Percentiles rank a stretch among this genome's conserved stretches.
These are phyloP conservation scores for Zychaea mexicana DNA, from an alignment of 371 early-diverging fungal species.

Conservation along the genomic window DNA sequence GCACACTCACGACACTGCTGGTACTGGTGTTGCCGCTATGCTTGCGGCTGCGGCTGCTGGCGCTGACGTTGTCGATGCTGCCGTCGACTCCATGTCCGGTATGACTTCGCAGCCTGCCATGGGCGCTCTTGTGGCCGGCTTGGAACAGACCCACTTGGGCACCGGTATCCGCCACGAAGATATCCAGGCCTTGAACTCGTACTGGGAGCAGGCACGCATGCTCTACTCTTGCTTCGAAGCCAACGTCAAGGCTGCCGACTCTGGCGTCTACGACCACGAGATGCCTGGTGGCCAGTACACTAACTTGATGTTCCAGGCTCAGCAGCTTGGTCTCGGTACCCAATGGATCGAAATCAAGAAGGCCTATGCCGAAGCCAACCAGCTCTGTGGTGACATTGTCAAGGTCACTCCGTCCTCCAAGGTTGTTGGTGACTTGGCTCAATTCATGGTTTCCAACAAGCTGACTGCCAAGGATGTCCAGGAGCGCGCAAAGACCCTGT, in stretches of 20 bases:
- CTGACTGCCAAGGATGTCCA: slow-evolving; percentile 74
- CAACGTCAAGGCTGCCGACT: slow-evolving; percentile 83
- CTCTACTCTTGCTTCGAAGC: slow-evolving; percentile 95
- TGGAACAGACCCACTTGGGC: slow-evolving; percentile 74
- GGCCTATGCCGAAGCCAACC: slow-evolving; percentile 90
- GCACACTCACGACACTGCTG: slow-evolving; percentile 97
- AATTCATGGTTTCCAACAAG: slow-evolving; percentile 94
- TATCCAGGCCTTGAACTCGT: slow-evolving; percentile 82
- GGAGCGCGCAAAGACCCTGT: slow-evolving; percentile 73
- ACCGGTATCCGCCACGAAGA: slow-evolving; percentile 84
- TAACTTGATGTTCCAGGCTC: slow-evolving; percentile 95
- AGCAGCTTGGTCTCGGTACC: slow-evolving; percentile 89
- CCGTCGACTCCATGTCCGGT: slow-evolving; percentile 94
- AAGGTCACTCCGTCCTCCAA: slow-evolving; percentile 97
- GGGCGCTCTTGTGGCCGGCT: slow-evolving; percentile 90
- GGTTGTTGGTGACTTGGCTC: slow-evolving; percentile 97
- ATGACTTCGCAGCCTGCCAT: slow-evolving; percentile 95
- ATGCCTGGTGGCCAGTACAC: slow-evolving; percentile 98
- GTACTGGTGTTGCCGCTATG: slow-evolving; percentile 96
- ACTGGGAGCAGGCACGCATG: slow-evolving; percentile 95
- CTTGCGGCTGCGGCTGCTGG: slow-evolving; percentile 92
- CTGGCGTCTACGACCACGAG: slow-evolving; percentile 92
- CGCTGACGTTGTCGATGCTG: slow-evolving; percentile 92
- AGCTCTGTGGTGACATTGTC: slow-evolving; percentile 92
- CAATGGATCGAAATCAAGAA: slow-evolving; percentile 93